These are phyloP conservation scores for Letharia lupina DNA, from an alignment of 495 filamentous ascomycete species.

Conservation along the genomic window DNA sequence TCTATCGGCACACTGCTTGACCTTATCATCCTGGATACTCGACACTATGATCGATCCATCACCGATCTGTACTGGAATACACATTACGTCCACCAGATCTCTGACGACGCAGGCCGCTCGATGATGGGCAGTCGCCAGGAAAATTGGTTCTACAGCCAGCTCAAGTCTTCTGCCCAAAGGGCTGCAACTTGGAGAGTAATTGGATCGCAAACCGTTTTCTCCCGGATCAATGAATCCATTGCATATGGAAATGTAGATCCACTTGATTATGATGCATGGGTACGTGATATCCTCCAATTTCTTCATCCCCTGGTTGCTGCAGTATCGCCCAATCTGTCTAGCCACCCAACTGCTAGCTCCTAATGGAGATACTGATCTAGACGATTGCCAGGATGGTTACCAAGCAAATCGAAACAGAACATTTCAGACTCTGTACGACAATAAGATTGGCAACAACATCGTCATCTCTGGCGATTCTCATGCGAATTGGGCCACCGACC, in stretches of 20 bases:
- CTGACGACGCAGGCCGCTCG: constrained; percentile 49
- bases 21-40: constrained; percentile 61
- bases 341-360: neutral
- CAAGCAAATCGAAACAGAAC: constrained; percentile 55
- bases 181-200: constrained; percentile 57
- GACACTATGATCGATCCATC: constrained; percentile 54
- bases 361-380: neutral
- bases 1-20: constrained; percentile 56
- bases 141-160: constrained; percentile 56
- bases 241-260: constrained; percentile 39
- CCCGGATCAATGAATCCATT: constrained; percentile 42
- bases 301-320: neutral
- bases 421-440: constrained; percentile 47
- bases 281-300: neutral
- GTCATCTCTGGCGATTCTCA: constrained; percentile 63
- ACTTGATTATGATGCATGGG: constrained; percentile 44
- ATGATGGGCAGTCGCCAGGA: constrained; percentile 61
- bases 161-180: constrained; percentile 43
- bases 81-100: constrained; percentile 47
- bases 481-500: constrained; percentile 55
- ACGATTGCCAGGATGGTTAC: constrained; percentile 55
- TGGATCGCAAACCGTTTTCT: constrained; percentile 59
- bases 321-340: neutral
- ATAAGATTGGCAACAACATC: constrained; percentile 58
- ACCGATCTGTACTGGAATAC: constrained; percentile 45